Evolutionary conservation across 164 flowering plant species (phyloP).

Genomic region (Magnolia sinica): DNA sequence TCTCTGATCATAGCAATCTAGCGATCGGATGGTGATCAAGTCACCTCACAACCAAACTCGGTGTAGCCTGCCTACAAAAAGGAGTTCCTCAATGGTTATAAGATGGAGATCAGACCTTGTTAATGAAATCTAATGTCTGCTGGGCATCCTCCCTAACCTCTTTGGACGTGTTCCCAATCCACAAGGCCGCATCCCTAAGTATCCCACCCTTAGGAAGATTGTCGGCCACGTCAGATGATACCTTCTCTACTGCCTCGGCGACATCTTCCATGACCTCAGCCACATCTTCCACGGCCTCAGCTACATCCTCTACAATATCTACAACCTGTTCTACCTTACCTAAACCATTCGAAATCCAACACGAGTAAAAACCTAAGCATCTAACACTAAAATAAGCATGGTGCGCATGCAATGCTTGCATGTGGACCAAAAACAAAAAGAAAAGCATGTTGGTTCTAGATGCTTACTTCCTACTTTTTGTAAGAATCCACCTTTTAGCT

Average conservation of each 20-base stretch:
- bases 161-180: background rate
- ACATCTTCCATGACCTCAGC: background rate
- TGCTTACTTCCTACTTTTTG: background rate
- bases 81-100: background rate
- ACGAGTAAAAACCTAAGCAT: background rate
- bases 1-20: too few species aligned
- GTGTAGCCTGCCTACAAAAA: too few species aligned
- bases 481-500: background rate
- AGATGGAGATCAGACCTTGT: background rate
- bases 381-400: background rate
- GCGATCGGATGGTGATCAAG: too few species aligned
- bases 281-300: background rate
- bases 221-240: background rate
- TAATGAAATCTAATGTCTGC: background rate
- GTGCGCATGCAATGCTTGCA: background rate
- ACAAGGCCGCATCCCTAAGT: background rate
- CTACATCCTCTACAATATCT: background rate
- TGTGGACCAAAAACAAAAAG: background rate
- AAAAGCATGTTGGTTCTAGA: background rate
- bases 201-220: background rate
- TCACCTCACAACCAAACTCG: too few species aligned
- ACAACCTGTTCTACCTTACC: background rate
- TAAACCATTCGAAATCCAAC: background rate
- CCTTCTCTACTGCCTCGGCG: background rate
- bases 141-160: background rate